Conservation (phyloP, 179 eudicot species). For the Silene vulgaris region DNA sequence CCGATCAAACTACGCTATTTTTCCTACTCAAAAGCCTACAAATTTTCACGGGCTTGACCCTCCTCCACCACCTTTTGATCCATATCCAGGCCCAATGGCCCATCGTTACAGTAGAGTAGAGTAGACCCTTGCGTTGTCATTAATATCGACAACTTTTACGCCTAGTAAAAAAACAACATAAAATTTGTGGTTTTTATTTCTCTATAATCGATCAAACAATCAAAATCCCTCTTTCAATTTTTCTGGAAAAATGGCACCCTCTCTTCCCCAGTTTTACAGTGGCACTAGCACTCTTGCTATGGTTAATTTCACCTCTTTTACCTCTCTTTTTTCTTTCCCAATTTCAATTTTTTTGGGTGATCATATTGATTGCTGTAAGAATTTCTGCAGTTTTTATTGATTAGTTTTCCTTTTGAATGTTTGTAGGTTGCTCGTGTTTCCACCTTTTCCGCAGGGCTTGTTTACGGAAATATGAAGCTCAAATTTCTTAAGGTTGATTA, state of each 20-base stretch:
- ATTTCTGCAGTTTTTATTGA: slow-evolving; percentile 9
- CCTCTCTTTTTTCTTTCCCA: neutral
- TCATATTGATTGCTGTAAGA: no score
- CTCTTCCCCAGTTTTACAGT: slow-evolving; percentile 19
- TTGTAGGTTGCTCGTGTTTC: slow-evolving; percentile 14
- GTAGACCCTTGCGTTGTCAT: no score
- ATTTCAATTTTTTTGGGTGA: neutral
- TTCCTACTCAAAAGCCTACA: no score
- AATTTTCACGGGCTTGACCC: no score
- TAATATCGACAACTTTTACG: no score
- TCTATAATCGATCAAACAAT: neutral
- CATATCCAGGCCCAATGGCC: no score
- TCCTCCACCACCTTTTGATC: no score
- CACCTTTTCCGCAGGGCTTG: slow-evolving; percentile 7
- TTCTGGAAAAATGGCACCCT: slow-evolving; percentile 8
- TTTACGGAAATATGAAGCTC: slow-evolving; percentile 46
- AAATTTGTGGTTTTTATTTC: neutral
- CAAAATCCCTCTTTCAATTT: neutral
- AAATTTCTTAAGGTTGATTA: slow-evolving; percentile 60
- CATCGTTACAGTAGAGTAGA: no score
- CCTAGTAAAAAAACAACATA: neutral
- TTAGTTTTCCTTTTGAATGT: neutral
- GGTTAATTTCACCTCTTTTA: neutral
- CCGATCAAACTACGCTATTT: no score
- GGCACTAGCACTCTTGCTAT: slow-evolving; percentile 14